Conservation (phyloP, 768 basidiomycete genomes). For the Rhizopogon vulgaris region DNA sequence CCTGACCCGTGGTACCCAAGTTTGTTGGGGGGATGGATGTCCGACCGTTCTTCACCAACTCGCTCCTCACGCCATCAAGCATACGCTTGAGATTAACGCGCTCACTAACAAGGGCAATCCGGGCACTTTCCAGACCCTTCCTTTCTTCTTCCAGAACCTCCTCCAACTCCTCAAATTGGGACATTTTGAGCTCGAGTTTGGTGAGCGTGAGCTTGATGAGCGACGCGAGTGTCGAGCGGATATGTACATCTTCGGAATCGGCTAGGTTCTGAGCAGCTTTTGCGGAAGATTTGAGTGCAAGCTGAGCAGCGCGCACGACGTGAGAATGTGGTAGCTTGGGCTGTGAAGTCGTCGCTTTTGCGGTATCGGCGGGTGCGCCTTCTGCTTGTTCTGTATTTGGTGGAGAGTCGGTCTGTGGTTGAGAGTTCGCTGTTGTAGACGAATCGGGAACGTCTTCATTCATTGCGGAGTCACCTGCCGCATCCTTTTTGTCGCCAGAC, state of each 20-base stretch:
- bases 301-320: conserved; percentile 72
- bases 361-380: conserved; percentile 29
- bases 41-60: conserved; percentile 53
- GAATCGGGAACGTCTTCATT: conserved; percentile 23
- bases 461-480: conserved; percentile 36
- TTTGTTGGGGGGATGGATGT: conserved; percentile 30
- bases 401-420: conserved; percentile 9
- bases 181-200: conserved; percentile 93
- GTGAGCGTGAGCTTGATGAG: conserved; percentile 80
- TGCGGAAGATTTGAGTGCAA: conserved; percentile 87
- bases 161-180: conserved; percentile 92
- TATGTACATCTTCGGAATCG: conserved; percentile 73
- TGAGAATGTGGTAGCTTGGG: conserved; percentile 61
- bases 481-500: conserved; percentile 26
- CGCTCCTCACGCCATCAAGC: conserved; percentile 60
- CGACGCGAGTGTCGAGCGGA: conserved; percentile 70
- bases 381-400: conserved; percentile 35
- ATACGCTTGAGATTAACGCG: conserved; percentile 64
- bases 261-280: conserved; percentile 80
- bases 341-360: conserved; percentile 25
- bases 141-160: conserved; percentile 89
- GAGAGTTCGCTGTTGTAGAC: conserved; percentile 5
- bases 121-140: conserved; percentile 73
- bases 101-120: conserved; percentile 76
- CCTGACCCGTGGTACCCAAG: conserved; percentile 57